Evolutionary conservation across 1,139 yeast species (phyloP).

Genomic region (Candida labiduridarum): DNA sequence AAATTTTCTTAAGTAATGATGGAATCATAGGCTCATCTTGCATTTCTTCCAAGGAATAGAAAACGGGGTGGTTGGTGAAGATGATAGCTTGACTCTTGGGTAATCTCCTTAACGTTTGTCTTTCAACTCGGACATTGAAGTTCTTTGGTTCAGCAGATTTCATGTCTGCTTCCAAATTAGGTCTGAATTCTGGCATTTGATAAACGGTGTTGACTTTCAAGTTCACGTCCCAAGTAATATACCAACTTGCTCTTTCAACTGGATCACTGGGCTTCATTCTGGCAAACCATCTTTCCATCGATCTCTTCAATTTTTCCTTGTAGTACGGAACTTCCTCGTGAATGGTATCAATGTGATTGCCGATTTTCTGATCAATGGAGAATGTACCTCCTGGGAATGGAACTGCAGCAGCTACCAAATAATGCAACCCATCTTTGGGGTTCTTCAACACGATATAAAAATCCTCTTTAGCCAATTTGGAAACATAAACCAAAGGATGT

Average conservation of each 20-base stretch:
- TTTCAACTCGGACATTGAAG: conserved; percentile 61
- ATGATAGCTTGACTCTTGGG: conserved; percentile 52
- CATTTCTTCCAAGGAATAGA: conserved; percentile 73
- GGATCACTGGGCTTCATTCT: conserved; percentile 60
- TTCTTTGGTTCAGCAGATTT: conserved; percentile 41
- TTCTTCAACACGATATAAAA: conserved; percentile 61
- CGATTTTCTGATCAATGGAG: conserved; percentile 60
- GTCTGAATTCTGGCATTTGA: conserved; percentile 41
- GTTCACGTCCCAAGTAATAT: conserved; percentile 71
- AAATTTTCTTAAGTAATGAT: conserved; percentile 60
- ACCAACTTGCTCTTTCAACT: conserved; percentile 79
- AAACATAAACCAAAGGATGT: conserved; percentile 62
- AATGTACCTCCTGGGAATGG: conserved; percentile 81
- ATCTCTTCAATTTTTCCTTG: conserved; percentile 60
- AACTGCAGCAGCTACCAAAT: conserved; percentile 72
- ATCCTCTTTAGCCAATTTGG: conserved; percentile 77
- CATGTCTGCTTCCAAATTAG: conserved; percentile 32
- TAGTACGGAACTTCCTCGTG: conserved; percentile 77
- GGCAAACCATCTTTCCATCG: conserved; percentile 77
- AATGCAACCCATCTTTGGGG: conserved; percentile 59
- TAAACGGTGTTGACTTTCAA: conserved; percentile 57
- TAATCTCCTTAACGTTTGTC: conserved; percentile 53
- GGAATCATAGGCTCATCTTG: conserved; percentile 76
- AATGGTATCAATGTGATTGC: conserved; percentile 61
- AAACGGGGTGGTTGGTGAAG: conserved; percentile 69